These are phyloP conservation scores for Stagonosporopsis rhizophila DNA, from an alignment of 2,329 filamentous ascomycete species.

Conservation along the genomic window DNA sequence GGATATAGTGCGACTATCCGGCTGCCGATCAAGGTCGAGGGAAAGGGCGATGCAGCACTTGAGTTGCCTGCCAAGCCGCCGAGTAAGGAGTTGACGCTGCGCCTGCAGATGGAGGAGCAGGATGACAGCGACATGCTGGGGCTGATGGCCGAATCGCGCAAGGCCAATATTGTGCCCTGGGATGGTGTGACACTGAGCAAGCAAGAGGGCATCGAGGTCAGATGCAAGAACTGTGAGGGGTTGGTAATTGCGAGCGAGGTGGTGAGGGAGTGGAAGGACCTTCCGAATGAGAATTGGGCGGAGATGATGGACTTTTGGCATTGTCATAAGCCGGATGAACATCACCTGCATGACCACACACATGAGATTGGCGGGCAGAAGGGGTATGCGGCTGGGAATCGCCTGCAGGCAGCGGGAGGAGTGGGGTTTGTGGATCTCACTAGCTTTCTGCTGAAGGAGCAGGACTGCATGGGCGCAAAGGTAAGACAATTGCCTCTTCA, in stretches of 20 bases:
- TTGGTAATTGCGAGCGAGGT: slow-evolving; percentile 27
- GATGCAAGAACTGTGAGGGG: slow-evolving; percentile 38
- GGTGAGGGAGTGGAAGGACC: slow-evolving; percentile 77
- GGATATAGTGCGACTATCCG: slow-evolving; percentile 53
- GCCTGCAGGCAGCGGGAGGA: slow-evolving; percentile 69
- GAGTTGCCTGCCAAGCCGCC: slow-evolving; percentile 57
- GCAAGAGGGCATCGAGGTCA: slow-evolving; percentile 27
- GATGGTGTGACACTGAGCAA: slow-evolving; percentile 46
- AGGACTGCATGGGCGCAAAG: slow-evolving; percentile 66
- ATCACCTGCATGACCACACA: slow-evolving; percentile 62
- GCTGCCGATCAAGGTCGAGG: slow-evolving; percentile 56
- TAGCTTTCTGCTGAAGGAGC: slow-evolving; percentile 73
- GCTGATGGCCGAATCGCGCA: slow-evolving; percentile 40
- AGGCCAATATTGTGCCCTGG: slow-evolving; percentile 54
- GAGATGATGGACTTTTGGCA: slow-evolving; percentile 99
- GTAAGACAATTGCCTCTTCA: slow-evolving; percentile 44
- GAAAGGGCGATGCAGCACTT: slow-evolving; percentile 55
- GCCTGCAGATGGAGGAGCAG: slow-evolving; percentile 59
- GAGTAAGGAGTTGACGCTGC: slow-evolving; percentile 60
- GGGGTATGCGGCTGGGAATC: slow-evolving; percentile 84
- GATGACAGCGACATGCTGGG: slow-evolving; percentile 42
- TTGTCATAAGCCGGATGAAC: slow-evolving; percentile 85
- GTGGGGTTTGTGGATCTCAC: slow-evolving; percentile 82
- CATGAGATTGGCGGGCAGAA: slow-evolving; percentile 51
- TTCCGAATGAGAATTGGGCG: slow-evolving; percentile 97